These are phyloP conservation scores for Plantago coronopus DNA, from an alignment of 305 asterid species.

Conservation along the genomic window DNA sequence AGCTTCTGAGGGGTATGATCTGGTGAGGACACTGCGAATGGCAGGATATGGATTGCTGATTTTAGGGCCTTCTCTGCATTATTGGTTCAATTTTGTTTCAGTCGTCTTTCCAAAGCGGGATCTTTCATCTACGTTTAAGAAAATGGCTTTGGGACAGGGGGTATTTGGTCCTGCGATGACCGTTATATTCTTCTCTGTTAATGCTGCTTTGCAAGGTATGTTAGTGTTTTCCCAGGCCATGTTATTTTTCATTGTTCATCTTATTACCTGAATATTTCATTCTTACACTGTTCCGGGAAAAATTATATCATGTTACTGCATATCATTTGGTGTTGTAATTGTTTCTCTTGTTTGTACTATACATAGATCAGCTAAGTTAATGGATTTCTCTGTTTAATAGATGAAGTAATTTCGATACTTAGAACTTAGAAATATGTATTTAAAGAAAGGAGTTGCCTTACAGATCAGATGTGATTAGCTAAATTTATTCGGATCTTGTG, in stretches of 20 bases:
- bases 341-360: no score
- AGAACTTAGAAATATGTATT: neutral
- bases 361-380: no score
- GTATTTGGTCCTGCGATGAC: slow-evolving; percentile 74
- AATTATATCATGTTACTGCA: no score
- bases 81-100: slow-evolving; percentile 78
- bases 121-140: slow-evolving; percentile 60
- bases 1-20: slow-evolving; percentile 51
- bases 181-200: slow-evolving; percentile 63
- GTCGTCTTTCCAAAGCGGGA: slow-evolving; percentile 61
- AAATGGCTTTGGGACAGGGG: slow-evolving; percentile 71
- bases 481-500: neutral
- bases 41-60: slow-evolving; percentile 80
- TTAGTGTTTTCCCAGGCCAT: neutral
- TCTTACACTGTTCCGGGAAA: no score
- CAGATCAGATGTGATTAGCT: neutral
- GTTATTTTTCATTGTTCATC: no score
- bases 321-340: no score
- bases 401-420: neutral
- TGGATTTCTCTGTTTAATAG: no score
- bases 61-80: slow-evolving; percentile 84
- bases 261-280: no score
- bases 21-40: slow-evolving; percentile 68
- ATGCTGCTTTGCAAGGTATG: slow-evolving; percentile 82
- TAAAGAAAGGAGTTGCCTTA: neutral